Evolutionary conservation across 495 filamentous ascomycete genomes (phyloP).

Genomic region (Schizothecium vesticola): DNA sequence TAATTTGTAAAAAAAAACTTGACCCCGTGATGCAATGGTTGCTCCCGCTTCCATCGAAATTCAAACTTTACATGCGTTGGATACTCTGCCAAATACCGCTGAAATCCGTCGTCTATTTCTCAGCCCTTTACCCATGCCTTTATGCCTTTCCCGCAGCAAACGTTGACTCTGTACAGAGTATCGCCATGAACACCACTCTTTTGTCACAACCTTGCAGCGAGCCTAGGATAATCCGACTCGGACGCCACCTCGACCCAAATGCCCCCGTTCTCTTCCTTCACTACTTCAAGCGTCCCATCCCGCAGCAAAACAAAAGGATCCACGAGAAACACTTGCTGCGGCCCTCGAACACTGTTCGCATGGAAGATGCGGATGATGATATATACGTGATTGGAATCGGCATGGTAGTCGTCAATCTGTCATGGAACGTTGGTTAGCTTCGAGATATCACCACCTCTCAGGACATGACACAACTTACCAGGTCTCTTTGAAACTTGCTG

Average conservation of each 20-base stretch:
- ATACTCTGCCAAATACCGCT: no score
- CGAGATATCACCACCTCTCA: not conserved
- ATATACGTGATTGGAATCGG: not conserved
- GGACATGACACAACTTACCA: not conserved
- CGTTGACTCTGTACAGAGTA: no score
- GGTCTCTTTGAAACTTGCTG: not conserved
- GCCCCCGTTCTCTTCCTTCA: not conserved
- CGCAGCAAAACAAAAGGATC: not conserved
- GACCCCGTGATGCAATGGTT: no score
- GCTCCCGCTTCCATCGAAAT: no score
- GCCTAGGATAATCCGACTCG: not conserved
- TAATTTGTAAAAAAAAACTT: no score
- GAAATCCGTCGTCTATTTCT: no score
- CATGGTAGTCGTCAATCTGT: not conserved
- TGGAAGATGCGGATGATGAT: not conserved
- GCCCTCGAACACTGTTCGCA: not conserved
- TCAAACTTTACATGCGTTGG: no score
- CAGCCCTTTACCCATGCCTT: no score
- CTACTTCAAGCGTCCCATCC: not conserved
- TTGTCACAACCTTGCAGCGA: no score
- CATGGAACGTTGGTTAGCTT: not conserved
- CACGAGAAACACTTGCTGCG: not conserved
- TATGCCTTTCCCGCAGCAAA: no score
- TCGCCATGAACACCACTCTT: no score
- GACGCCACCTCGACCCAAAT: not conserved